Base-by-base conservation (phyloP, 768 basidiomycete genomes). In the Mycena rosella region DNA sequence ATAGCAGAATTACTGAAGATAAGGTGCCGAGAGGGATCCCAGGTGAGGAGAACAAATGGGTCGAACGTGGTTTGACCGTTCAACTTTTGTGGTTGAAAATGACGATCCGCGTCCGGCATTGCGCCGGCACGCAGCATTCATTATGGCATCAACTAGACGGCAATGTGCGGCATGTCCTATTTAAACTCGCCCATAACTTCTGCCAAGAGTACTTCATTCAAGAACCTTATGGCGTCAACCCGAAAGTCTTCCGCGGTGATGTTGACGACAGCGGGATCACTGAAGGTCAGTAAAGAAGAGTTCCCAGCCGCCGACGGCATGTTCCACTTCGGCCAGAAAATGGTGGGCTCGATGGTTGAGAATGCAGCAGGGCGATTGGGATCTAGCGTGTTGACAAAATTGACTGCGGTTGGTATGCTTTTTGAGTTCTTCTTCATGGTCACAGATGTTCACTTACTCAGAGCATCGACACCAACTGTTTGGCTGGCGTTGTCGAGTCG, bases 301-400 rank as follows among this genome's bases (percentile, higher is more conserved):
- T 24, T 29, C 17, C 40, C 55, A 44, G 2, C 26, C 22, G 44
- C n/a, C 44, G 44, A 45, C n/a, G 42, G 8, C n/a, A n/a, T n/a
- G n/a, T n/a, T n/a, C n/a, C n/a, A n/a, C n/a, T n/a, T n/a, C n/a
- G n/a, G n/a, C n/a, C 54, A 56, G 30, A n/a, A 20, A 20, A 54
- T 34, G 32, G 22, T 5, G 13, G 48, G 20, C 13, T n/a, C 1
- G 52, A 18, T 40, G 8, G n/a, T 56, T 36, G 20, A 8, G 20
- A 22, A 11, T 24, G 32, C 55, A 14, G 53, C 32, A 24, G 53
- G 14, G 32, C 34, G 20, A 26, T 57, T 57, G 55, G 55, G 55
- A 40, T 57, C 40, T 3, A 57, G 55, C 24, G 55, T 57, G 55
- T 57, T 57, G 24, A 57, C 18, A 26, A 57, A 57, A 20, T 42